These are phyloP conservation scores for Tetrahymena elliotti DNA, from an alignment of 73 alveolate species.

Conservation along the genomic window DNA sequence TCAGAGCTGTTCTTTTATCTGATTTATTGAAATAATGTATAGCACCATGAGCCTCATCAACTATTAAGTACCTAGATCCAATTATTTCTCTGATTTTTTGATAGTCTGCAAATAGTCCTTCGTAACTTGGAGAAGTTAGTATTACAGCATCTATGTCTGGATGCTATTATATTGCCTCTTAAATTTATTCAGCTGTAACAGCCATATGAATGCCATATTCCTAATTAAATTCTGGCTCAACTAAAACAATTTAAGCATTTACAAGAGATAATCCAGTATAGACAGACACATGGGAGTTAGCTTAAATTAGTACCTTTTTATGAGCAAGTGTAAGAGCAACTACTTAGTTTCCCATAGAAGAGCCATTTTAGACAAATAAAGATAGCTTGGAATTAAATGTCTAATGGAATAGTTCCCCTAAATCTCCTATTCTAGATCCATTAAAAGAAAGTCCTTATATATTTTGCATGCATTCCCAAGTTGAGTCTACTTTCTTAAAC, in stretches of 20 bases:
- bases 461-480: background rate
- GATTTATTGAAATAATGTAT: slow-evolving; percentile 4
- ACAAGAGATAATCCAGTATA: slow-evolving; percentile 22
- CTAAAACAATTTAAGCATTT: background rate
- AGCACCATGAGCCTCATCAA: slow-evolving; percentile 45
- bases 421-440: slow-evolving; percentile 8
- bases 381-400: slow-evolving; percentile 8
- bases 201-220: slow-evolving; percentile 27
- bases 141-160: slow-evolving; percentile 25
- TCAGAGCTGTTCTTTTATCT: slow-evolving; percentile 7
- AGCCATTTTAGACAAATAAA: slow-evolving; percentile 16
- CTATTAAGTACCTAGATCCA: slow-evolving; percentile 5
- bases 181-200: background rate
- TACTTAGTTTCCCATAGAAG: slow-evolving; percentile 15
- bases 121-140: slow-evolving; percentile 26
- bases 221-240: slow-evolving; percentile 20
- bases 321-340: slow-evolving; percentile 3
- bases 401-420: slow-evolving; percentile 16
- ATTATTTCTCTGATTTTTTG: background rate
- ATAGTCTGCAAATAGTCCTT: slow-evolving; percentile 4
- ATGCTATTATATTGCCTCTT: background rate
- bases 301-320: slow-evolving; percentile 25
- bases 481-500: background rate
- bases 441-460: slow-evolving; percentile 2
- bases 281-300: slow-evolving; percentile 23